Base-by-base conservation (phyloP, 1,284 basidiomycete genomes). In the Rhodotorula sp. region DNA sequence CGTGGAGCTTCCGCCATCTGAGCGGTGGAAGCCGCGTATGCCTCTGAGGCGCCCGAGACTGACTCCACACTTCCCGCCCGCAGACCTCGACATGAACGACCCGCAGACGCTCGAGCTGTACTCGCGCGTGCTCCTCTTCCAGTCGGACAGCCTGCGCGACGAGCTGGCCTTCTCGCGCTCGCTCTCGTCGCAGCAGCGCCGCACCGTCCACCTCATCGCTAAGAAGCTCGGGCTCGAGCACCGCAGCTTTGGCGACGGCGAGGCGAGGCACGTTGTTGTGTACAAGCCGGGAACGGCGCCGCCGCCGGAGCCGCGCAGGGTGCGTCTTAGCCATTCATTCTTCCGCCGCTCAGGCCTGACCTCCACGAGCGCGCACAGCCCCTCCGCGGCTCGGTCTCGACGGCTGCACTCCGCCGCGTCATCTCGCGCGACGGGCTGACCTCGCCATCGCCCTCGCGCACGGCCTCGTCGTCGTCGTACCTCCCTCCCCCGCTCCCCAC, bases 141-240 rank as follows among this genome's bases (percentile, higher is more conserved):
- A 97, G 84, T 95, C 97, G 79, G 96, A 99, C 81, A 89, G 88
- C 75, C 95, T 99, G 92, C 88, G 97, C 46, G 96, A 99, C 79
- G 96, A 99, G 82, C 88, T 99, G 54, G 91, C 94, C 9, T 98
- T 99, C 81, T 95, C 94, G 46, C 85, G 92, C 72, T 90, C 89
- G 29, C 86, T 98, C 29, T 86, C 87, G 32, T 87, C 93, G 27
- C 90, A 91, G 80, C 95, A 98, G 82, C 85, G 96, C 64, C 86
- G 94, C 72, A 90, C 94, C 29, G 96, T 99, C 29, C 96, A 99
- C 81, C 86, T 98, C 66, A 91, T 99, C 65, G 95, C 97, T 4
- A 93, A 96, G 83, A 97, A 94, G 83, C 86, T 99, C 27, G 93
- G 92, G 65, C 89, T 99, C 36, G 95, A 91, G 81, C 95, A 97